Evolutionary conservation across 345 rosid species (phyloP).

Genomic region (Hibiscus mutabilis): DNA sequence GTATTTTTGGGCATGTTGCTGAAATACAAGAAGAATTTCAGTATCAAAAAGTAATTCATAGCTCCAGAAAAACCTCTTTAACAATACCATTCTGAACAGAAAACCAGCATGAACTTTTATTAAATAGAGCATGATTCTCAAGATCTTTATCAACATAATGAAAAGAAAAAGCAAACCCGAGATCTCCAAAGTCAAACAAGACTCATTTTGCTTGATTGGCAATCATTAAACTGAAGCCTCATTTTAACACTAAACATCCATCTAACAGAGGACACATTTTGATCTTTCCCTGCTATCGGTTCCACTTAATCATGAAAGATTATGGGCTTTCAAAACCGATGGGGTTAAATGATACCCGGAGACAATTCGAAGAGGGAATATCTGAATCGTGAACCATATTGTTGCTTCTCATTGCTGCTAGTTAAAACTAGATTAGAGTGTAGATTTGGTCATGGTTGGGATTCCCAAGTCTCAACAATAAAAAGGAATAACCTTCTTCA

Average conservation of each 20-base stretch:
- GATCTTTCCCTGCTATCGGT: not conserved
- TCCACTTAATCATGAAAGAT: not conserved
- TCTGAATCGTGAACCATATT: not conserved
- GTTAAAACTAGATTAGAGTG: not conserved
- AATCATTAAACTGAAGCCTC: not conserved
- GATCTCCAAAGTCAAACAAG: not conserved
- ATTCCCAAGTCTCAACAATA: not conserved
- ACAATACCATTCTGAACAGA: not conserved
- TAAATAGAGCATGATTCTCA: not conserved
- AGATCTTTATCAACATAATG: not conserved
- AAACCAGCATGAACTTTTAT: not conserved
- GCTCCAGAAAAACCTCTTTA: not conserved
- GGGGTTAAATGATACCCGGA: not conserved
- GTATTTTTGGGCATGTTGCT: constrained; percentile 45
- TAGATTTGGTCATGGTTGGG: not conserved
- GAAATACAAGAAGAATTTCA: constrained; percentile 1
- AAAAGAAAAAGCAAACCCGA: not conserved
- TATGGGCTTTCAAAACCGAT: not conserved
- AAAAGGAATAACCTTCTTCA: not conserved
- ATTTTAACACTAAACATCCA: not conserved
- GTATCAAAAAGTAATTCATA: not conserved
- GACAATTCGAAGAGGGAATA: not conserved
- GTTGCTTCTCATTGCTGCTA: not conserved
- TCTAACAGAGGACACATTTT: not conserved
- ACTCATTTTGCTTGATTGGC: not conserved